Percentiles rank a stretch among this genome's conserved stretches.
Evolutionary conservation across 2,329 filamentous ascomycete species (phyloP).

Genomic region (Plenodomus biglobosus): DNA sequence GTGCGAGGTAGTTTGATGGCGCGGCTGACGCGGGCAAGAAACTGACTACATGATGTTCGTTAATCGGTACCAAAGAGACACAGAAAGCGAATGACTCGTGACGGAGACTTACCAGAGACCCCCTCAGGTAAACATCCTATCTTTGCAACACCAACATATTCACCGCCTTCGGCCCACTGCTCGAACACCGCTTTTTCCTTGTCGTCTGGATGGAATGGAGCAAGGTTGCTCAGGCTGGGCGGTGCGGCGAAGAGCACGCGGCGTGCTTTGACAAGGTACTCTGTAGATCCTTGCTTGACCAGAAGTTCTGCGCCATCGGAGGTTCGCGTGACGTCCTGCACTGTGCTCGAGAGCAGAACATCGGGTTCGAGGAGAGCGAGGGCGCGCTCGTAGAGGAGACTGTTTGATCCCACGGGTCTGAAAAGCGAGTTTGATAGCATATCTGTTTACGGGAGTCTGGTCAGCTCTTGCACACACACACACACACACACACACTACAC

Average conservation of each 20-base stretch:
- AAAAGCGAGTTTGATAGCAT: conserved; percentile 11
- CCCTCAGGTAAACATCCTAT: conserved; percentile 25
- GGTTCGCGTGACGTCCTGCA: conserved; percentile 7
- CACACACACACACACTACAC: too few relatives aligned
- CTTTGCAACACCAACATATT: conserved; percentile 16
- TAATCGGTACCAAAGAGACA: conserved; percentile 4
- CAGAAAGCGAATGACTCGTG: conserved; percentile 14
- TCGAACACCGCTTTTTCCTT: conserved; percentile 16
- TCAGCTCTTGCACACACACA: neutral
- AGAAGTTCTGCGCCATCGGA: conserved; percentile 3
- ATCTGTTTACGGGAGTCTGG: neutral
- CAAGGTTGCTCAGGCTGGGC: conserved; percentile 13
- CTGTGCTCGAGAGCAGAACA: conserved; percentile 12
- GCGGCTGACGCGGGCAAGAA: too few relatives aligned
- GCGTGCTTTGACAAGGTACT: conserved; percentile 20
- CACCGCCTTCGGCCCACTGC: conserved; percentile 7
- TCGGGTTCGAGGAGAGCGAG: conserved; percentile 17
- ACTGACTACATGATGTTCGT: conserved; percentile 9
- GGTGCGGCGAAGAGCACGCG: conserved; percentile 19
- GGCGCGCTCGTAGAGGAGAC: conserved; percentile 25
- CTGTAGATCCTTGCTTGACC: conserved; percentile 6
- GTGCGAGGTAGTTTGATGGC: neutral
- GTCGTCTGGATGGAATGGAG: conserved; percentile 12
- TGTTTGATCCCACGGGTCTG: conserved; percentile 19
- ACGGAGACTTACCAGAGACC: neutral